A percentile compares a stretch with the other conserved stretches of the same genome.
Evolutionary conservation across 2,329 filamentous ascomycete species (phyloP).

Genomic region (Aaosphaeria pasadenensis): DNA sequence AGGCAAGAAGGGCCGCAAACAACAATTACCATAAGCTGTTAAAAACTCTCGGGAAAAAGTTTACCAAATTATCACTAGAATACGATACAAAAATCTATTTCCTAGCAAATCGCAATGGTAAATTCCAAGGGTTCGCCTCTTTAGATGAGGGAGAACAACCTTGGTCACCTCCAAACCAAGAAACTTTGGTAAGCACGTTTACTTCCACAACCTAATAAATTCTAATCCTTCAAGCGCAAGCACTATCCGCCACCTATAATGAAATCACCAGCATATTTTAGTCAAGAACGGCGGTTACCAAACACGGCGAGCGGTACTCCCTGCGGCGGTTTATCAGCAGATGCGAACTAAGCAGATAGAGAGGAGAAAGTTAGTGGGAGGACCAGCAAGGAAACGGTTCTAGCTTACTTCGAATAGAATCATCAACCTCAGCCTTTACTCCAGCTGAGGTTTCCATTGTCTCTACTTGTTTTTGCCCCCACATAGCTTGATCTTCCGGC

Average conservation of each 20-base stretch:
- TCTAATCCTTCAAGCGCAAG: neutral
- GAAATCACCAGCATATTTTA: slow-evolving; percentile 1
- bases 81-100: slow-evolving; percentile 8
- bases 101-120: slow-evolving; percentile 5
- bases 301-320: too few species aligned
- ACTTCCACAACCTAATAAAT: neutral
- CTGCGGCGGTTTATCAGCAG: too few species aligned
- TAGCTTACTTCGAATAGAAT: too few species aligned
- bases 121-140: slow-evolving; percentile 4
- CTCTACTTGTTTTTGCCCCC: too few species aligned
- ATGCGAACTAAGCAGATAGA: too few species aligned
- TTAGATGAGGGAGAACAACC: slow-evolving; percentile 1
- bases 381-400: too few species aligned
- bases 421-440: too few species aligned
- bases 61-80: slow-evolving; percentile 3
- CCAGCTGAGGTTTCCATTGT: too few species aligned
- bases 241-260: slow-evolving; percentile 4
- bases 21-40: slow-evolving; percentile 4
- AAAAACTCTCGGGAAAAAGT: slow-evolving; percentile 2
- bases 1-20: slow-evolving; percentile 1
- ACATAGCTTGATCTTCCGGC: too few species aligned
- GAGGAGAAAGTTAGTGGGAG: too few species aligned
- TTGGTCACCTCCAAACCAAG: slow-evolving; percentile 3
- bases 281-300: too few species aligned
- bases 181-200: slow-evolving; percentile 4